A percentile compares a stretch with the other conserved stretches of the same genome.
Conservation (phyloP, 129 eudicot genomes). For the Helichrysum umbraculigerum region DNA sequence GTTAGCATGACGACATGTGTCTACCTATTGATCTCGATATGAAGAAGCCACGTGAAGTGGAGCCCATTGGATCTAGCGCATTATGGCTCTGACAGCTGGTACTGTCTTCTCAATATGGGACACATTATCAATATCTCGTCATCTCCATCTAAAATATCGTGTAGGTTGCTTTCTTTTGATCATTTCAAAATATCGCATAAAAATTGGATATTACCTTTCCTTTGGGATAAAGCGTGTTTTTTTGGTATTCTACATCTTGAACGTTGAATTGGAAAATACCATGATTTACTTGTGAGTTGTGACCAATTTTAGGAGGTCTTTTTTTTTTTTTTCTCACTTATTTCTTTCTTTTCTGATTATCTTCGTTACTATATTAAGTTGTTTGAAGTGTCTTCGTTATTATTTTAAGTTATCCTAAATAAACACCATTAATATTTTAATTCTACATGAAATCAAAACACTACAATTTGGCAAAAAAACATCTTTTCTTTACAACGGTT, state of each 20-base stretch:
- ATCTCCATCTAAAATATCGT: slow-evolving; percentile 15
- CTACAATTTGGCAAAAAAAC: no score
- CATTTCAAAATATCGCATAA: slow-evolving; percentile 16
- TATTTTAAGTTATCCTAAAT: no score
- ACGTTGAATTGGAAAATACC: slow-evolving; percentile 22
- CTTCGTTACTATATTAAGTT: no score
- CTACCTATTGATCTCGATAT: slow-evolving; percentile 15
- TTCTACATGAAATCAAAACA: no score
- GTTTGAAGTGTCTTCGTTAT: no score
- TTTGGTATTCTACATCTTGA: not conserved
- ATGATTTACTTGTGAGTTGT: slow-evolving; percentile 21
- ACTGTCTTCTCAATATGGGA: slow-evolving; percentile 34
- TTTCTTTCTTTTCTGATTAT: no score
- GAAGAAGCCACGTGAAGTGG: slow-evolving; percentile 58
- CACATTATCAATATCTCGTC: slow-evolving; percentile 29
- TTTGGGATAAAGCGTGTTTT: not conserved
- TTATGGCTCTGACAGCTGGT: slow-evolving; percentile 49
- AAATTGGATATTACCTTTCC: slow-evolving; percentile 20
- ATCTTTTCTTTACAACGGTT: no score
- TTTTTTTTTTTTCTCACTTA: no score
- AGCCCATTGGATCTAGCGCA: slow-evolving; percentile 47
- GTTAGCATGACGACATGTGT: slow-evolving; percentile 43
- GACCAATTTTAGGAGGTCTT: not conserved
- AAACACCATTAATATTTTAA: no score
- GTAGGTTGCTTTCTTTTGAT: not conserved